phyloP scores from a whole-genome alignment of 2,329 filamentous ascomycete genomes.

The Sporothrix humicola region DNA sequence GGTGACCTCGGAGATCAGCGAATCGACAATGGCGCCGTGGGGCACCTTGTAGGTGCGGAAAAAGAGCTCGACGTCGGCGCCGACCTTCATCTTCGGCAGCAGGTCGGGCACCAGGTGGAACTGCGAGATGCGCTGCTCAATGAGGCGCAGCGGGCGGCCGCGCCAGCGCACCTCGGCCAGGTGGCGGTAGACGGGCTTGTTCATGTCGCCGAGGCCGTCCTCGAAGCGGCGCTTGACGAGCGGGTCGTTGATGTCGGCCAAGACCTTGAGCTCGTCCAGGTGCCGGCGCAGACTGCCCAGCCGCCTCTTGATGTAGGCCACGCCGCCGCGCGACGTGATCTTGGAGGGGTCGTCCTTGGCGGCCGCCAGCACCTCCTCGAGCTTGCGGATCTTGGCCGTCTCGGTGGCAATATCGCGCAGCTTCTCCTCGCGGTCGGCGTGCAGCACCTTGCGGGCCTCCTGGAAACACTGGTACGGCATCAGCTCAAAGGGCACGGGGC shows the following conservation, averaged over 20 bases:
- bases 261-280: conserved; percentile 80
- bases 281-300: conserved; percentile 73
- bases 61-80: conserved; percentile 80
- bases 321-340: conserved; percentile 64
- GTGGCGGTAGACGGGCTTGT: conserved; percentile 92
- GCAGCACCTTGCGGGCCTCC: conserved; percentile 84
- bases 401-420: conserved; percentile 72
- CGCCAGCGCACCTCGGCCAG: conserved; percentile 90
- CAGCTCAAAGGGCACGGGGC: conserved; percentile 85
- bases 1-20: conserved; percentile 71
- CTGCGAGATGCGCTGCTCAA: conserved; percentile 84
- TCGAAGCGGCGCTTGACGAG: conserved; percentile 92
- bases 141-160: conserved; percentile 76
- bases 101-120: conserved; percentile 89
- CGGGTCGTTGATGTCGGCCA: conserved; percentile 94
- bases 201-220: conserved; percentile 89
- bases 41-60: conserved; percentile 74
- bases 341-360: conserved; percentile 51
- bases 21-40: conserved; percentile 80
- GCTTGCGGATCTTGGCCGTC: conserved; percentile 68
- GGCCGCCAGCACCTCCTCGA: conserved; percentile 57
- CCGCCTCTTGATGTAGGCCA: conserved; percentile 67
- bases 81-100: conserved; percentile 68
- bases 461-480: conserved; percentile 98
- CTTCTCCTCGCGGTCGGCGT: conserved; percentile 81